phyloP scores from a whole-genome alignment of 345 rosid species.

The Gossypium turneri region DNA sequence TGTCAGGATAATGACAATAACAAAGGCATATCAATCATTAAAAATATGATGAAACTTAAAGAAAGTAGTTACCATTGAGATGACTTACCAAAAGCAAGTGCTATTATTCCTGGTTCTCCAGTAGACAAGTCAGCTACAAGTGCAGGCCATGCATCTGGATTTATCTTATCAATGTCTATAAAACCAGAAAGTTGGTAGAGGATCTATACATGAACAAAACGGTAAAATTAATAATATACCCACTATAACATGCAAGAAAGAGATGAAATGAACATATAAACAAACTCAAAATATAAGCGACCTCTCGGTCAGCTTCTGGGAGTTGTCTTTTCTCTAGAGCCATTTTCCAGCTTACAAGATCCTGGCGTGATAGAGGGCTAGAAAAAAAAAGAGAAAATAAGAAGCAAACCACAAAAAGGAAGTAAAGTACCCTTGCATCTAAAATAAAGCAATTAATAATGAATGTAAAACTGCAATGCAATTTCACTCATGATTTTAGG shows the following conservation, averaged over 20 bases:
- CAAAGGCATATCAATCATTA: conserved; percentile 12
- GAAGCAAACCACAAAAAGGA: conserved; percentile 5
- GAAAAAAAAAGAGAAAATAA: neutral
- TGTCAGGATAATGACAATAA: conserved; percentile 19
- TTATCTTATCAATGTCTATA: conserved; percentile 71
- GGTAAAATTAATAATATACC: conserved; percentile 9
- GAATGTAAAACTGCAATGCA: neutral
- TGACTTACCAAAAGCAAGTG: conserved; percentile 86
- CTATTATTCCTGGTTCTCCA: conserved; percentile 80
- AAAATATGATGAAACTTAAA: conserved; percentile 18
- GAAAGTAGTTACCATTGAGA: conserved; percentile 14
- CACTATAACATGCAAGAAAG: neutral
- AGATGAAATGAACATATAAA: conserved; percentile 8
- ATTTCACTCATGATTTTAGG: neutral
- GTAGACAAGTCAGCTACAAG: conserved; percentile 77
- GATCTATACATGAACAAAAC: conserved; percentile 34
- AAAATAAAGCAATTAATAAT: neutral
- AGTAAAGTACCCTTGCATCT: neutral
- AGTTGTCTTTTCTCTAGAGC: conserved; percentile 77
- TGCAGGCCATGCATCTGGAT: conserved; percentile 93
- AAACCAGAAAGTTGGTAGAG: conserved; percentile 75
- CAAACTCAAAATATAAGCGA: conserved; percentile 22
- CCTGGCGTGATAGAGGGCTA: conserved; percentile 89
- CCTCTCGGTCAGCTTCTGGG: conserved; percentile 83
- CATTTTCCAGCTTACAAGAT: conserved; percentile 97